A percentile compares a stretch with the other conserved stretches of the same genome.
Evolutionary conservation across 2,329 filamentous ascomycete species (phyloP).

Genomic region (Diaporthe amygdali): DNA sequence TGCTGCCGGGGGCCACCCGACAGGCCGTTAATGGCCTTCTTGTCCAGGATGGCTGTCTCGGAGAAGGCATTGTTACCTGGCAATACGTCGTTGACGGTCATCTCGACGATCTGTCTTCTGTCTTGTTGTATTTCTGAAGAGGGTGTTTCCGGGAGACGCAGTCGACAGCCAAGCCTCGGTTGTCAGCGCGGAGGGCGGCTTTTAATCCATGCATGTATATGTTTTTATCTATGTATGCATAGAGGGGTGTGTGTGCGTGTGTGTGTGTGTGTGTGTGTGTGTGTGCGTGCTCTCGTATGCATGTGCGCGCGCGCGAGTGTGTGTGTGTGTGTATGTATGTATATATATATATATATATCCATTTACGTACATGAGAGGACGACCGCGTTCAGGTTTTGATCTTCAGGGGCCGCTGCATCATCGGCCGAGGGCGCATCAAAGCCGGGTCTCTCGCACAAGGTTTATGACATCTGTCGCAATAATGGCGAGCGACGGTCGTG

Average conservation of each 20-base stretch:
- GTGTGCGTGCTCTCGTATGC: too few species aligned
- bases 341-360: not conserved
- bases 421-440: not conserved
- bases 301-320: not conserved
- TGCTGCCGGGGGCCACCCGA: conserved; percentile 32
- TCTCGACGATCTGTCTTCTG: not conserved
- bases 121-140: too few species aligned
- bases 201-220: not conserved
- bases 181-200: not conserved
- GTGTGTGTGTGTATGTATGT: not conserved
- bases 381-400: not conserved
- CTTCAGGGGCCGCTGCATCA: not conserved
- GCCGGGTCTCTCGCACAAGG: not conserved
- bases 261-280: not conserved
- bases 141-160: not conserved
- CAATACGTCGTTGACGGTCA: conserved; percentile 6
- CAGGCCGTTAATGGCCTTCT: not conserved
- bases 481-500: conserved; percentile 15
- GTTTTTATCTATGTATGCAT: not conserved
- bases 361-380: not conserved
- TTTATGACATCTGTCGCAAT: conserved; percentile 20
- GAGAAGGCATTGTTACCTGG: not conserved
- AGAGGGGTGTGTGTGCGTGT: not conserved
- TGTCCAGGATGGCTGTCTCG: not conserved
- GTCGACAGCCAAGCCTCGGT: not conserved